These are phyloP conservation scores for Rossbeevera mucosa DNA, from an alignment of 768 basidiomycete species.

Conservation along the genomic window DNA sequence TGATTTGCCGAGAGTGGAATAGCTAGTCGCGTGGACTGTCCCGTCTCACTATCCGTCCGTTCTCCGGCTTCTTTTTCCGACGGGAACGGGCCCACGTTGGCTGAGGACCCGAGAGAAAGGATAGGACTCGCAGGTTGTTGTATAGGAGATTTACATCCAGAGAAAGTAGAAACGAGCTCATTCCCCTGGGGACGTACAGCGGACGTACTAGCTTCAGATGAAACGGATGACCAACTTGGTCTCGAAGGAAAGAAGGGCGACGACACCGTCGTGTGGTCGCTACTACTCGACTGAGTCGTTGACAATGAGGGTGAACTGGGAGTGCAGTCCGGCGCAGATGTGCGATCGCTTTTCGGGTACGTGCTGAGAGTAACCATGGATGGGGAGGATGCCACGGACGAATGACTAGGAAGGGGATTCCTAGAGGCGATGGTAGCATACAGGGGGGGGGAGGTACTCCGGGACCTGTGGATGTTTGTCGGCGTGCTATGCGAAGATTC, in stretches of 20 bases:
- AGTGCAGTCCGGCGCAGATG: constrained; percentile 9
- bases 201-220: constrained; percentile 22
- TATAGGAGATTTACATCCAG: constrained; percentile 18
- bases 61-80: constrained; percentile 21
- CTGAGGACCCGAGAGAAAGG: constrained; percentile 15
- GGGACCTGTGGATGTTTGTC: constrained; percentile 7
- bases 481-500: constrained; percentile 2
- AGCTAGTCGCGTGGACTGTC: constrained; percentile 11
- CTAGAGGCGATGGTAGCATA: constrained; percentile 26
- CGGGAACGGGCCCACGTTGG: constrained; percentile 9
- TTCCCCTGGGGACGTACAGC: constrained; percentile 11
- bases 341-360: constrained; percentile 12
- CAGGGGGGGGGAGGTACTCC: constrained; percentile 14
- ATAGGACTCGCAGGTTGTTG: constrained; percentile 22
- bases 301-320: constrained; percentile 14
- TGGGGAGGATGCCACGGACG: constrained; percentile 6
- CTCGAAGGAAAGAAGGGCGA: constrained; percentile 9
- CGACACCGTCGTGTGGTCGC: constrained; percentile 14
- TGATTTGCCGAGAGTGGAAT: constrained; percentile 28
- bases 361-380: constrained; percentile 3
- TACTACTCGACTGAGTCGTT: constrained; percentile 11
- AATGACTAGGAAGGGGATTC: constrained; percentile 9
- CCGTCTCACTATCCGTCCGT: constrained; percentile 9
- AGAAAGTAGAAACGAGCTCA: constrained; percentile 9
- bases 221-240: constrained; percentile 22